phyloP scores from a whole-genome alignment of 2,329 filamentous ascomycete species.

The Colletotrichum chrysophilum region DNA sequence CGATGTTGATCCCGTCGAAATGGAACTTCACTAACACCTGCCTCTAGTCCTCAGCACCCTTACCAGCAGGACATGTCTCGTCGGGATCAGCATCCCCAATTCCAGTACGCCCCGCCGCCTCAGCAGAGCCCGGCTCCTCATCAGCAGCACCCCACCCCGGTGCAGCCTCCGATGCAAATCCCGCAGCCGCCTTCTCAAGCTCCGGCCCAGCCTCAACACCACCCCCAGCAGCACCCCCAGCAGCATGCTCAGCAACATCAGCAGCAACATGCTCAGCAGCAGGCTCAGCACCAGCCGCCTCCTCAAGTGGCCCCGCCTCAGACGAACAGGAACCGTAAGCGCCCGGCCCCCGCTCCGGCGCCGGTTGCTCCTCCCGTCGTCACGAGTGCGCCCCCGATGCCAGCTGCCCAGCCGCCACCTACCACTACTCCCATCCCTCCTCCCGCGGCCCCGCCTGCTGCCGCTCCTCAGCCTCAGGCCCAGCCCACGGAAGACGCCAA shows the following conservation, averaged over 20 bases:
- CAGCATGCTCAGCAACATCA: conserved; percentile 7
- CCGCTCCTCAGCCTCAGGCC: conserved; percentile 33
- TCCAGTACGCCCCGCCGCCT: conserved; percentile 42
- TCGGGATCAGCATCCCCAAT: conserved; percentile 48
- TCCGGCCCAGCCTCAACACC: conserved; percentile 32
- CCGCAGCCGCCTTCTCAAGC: conserved; percentile 41
- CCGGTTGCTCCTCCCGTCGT: conserved; percentile 38
- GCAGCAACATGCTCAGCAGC: neutral
- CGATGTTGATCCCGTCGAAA: neutral
- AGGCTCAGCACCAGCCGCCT: conserved; percentile 29
- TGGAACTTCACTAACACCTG: conserved; percentile 26
- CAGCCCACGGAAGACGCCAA: conserved; percentile 38
- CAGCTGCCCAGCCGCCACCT: conserved; percentile 39
- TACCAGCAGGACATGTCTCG: conserved; percentile 59
- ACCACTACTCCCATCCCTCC: conserved; percentile 31
- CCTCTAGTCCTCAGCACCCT: conserved; percentile 45
- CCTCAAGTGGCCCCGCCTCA: conserved; percentile 36
- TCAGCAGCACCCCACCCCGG: conserved; percentile 42
- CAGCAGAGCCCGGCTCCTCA: conserved; percentile 43
- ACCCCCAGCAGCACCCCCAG: conserved; percentile 30
- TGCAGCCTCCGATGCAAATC: conserved; percentile 50
- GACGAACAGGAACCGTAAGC: conserved; percentile 26
- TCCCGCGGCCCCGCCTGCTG: conserved; percentile 37
- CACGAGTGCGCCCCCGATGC: conserved; percentile 24
- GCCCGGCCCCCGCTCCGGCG: conserved; percentile 41